Base-by-base conservation (phyloP, 306 rosid species). In the Echinosophora koreensis region DNA sequence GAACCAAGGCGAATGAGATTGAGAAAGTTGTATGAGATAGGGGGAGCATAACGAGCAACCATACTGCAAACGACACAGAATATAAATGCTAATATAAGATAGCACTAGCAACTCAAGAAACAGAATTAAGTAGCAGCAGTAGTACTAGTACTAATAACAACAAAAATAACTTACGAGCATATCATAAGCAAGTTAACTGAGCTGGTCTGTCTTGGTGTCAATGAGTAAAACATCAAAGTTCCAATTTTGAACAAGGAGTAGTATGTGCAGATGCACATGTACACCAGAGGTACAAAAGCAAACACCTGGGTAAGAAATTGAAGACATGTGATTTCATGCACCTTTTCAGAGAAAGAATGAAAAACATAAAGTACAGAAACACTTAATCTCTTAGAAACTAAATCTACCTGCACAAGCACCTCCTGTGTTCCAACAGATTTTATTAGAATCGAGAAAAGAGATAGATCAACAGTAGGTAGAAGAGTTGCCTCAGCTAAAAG, bases 21-120 rank as follows among this genome's bases (percentile, higher is more conserved):
- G 74, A 95, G 97, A 88, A 88, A 95, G 86, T 95, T 95, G 91
- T 89, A 95, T 0, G 99, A 95, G 80, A 95, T 84, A 4, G 99
- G 91, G 82, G 99, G 99, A 80, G 99, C 99, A 87, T 95, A 95
- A 74, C 97, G 92, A 84, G 99, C 99, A 34, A 95, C 88, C 99
- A 95, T 92, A 57, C 99, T 95, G 85, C 66, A 18, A 73, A 82
- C 50, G 77, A 71, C 70, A 66, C 10, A 65, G 81, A 74, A 77
- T 28, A 32, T 47, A 71, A 76, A 66, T 73, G 28, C 64, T 77
- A 39, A 34, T 64, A 71, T 49, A 71, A 55, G 70, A 76, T 18
- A 71, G 41, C 65, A 79, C 14, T 41, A 22, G 49, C 37, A 47
- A 35, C 35, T 67, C 60, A 49, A 32, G 66, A 81, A 57, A 64